Conservation (phyloP, 768 basidiomycete genomes). For the Leccinum uliginosum region DNA sequence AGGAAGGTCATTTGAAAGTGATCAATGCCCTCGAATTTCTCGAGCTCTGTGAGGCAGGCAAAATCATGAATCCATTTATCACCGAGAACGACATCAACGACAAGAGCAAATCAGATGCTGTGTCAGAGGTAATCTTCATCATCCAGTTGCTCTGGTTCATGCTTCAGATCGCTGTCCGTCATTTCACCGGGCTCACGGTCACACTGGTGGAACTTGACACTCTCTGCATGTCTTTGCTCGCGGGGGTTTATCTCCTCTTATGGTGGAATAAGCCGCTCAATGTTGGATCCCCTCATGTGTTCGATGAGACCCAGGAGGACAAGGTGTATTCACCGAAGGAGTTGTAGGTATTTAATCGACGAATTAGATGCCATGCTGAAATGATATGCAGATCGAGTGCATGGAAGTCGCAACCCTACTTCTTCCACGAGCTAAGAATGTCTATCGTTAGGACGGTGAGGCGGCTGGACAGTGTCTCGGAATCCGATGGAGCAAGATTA, state of each 20-base stretch:
- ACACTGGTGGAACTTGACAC: not conserved
- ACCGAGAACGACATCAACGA: not conserved
- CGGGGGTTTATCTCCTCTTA: not conserved
- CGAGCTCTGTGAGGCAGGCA: not conserved
- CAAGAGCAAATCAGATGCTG: slow-evolving; percentile 1
- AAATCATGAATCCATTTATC: not conserved
- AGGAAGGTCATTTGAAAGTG: not conserved
- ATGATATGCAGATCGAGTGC: not conserved
- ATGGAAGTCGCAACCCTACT: not conserved
- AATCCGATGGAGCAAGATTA: too few species aligned
- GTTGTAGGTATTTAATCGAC: not conserved
- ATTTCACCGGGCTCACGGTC: not conserved
- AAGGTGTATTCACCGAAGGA: not conserved
- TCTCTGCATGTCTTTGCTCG: not conserved
- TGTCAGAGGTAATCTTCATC: not conserved
- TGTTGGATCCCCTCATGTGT: not conserved
- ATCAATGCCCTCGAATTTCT: not conserved
- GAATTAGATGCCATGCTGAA: too few species aligned
- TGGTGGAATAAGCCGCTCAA: not conserved
- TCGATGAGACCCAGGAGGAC: not conserved
- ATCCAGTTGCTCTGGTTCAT: not conserved
- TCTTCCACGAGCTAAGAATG: not conserved
- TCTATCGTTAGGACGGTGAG: not conserved
- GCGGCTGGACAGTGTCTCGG: too few species aligned
- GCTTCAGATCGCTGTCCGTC: not conserved